These are phyloP conservation scores for Macaranga tanarius DNA, from an alignment of 441 rosid species.

Conservation along the genomic window DNA sequence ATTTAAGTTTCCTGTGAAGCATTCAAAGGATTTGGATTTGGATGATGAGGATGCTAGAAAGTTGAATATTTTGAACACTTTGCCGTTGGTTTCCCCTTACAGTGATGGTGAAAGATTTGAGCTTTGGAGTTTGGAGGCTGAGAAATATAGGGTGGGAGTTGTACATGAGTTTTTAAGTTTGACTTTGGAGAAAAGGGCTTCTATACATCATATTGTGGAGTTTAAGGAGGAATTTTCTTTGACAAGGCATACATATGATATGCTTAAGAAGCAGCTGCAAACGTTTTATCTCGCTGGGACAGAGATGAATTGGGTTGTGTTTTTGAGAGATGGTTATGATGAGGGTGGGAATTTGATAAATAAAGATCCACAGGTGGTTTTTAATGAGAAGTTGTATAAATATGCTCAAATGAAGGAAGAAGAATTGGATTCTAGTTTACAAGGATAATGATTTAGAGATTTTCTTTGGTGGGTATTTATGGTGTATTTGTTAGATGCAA, in stretches of 20 bases:
- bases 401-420: slow-evolving; percentile 63
- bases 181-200: slow-evolving; percentile 82
- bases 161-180: slow-evolving; percentile 83
- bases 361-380: slow-evolving; percentile 76
- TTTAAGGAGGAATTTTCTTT: slow-evolving; percentile 84
- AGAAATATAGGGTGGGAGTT: slow-evolving; percentile 81
- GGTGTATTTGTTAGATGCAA: not conserved
- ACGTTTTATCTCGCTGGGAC: slow-evolving; percentile 85
- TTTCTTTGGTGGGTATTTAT: not conserved
- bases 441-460: slow-evolving; percentile 11
- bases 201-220: slow-evolving; percentile 86
- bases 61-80: slow-evolving; percentile 53
- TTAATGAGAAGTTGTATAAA: slow-evolving; percentile 58
- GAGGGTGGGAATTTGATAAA: slow-evolving; percentile 51
- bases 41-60: slow-evolving; percentile 46
- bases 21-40: slow-evolving; percentile 66
- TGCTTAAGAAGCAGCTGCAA: slow-evolving; percentile 68
- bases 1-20: slow-evolving; percentile 65
- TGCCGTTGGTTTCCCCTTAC: slow-evolving; percentile 82
- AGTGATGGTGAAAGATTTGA: slow-evolving; percentile 60
- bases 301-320: slow-evolving; percentile 93
- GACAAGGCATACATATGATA: slow-evolving; percentile 79
- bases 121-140: slow-evolving; percentile 78
- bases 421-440: slow-evolving; percentile 27
- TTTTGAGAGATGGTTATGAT: slow-evolving; percentile 60